Base-by-base conservation (phyloP, 2,329 filamentous ascomycete genomes). In the Gyromitra esculenta region DNA sequence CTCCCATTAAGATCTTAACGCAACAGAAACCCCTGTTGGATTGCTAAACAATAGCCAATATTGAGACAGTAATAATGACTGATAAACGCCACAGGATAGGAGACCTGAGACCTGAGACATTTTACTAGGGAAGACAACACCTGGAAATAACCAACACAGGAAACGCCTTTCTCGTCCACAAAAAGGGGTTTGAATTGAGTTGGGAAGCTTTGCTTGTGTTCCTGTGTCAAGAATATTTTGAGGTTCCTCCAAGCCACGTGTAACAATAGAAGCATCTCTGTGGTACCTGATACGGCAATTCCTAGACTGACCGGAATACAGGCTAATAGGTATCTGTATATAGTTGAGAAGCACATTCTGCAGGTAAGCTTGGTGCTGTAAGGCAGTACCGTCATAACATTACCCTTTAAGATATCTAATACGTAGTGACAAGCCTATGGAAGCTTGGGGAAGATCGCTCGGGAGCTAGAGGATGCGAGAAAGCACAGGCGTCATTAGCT, bases 241-340 rank as follows among this genome's bases (percentile, higher is more conserved):
- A 39, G 56, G 57, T 43, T 13, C n/a, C 13, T 60, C n/a, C n/a
- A 39, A 60, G 57, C 57, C 57, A 60, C 8, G 57, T 60, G 57
- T 60, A 60, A 60, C 57, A 60, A n/a, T 7, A 39, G 37, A 21
- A 37, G n/a, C n/a, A 21, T 9, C 37, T 43, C 41, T 60, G 57
- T 60, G 57, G 21, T 13, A 60, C 57, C 37, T 59, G 56, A 59
- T 39, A 39, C 9, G 31, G 31, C 7, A 15, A 37, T 37, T 25
- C 18, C 45, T n/a, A n/a, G 25, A 4, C 25, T 3, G 50, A 39
- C 11, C 25, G 7, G 37, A 6, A n/a, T 60, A 60, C 35, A 60
- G 37, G 15, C 57, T 60, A 5, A 56, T 35, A 9, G 8, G 21
- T 8, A 45, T 52, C 54, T 57, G 31, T 57, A 7, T 15, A 35